Conservation (phyloP, 306 rosid species). For the Boehmeria nivea region DNA sequence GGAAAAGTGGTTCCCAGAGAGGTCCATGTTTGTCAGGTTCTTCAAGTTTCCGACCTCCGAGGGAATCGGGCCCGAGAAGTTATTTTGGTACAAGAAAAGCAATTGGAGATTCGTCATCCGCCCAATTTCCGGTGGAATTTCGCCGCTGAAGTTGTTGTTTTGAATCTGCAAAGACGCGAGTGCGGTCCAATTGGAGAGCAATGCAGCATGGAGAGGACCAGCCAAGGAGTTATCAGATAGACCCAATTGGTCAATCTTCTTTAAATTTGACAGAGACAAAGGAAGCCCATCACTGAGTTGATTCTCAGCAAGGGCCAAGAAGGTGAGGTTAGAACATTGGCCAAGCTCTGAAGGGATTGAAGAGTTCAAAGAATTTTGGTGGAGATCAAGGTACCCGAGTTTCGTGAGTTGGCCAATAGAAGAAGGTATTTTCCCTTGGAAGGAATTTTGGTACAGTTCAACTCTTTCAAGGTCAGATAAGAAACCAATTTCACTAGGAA, state of each 20-base stretch:
- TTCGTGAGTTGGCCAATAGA: slow-evolving; percentile 13
- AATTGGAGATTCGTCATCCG: slow-evolving; percentile 14
- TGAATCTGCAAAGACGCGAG: slow-evolving; percentile 43
- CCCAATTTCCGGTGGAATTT: slow-evolving; percentile 46
- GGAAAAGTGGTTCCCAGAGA: slow-evolving; percentile 9
- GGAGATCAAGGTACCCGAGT: slow-evolving; percentile 28
- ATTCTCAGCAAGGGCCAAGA: slow-evolving; percentile 35
- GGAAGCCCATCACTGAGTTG: slow-evolving; percentile 32
- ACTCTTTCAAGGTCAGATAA: slow-evolving; percentile 29
- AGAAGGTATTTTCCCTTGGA: slow-evolving; percentile 39
- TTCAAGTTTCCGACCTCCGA: slow-evolving; percentile 8
- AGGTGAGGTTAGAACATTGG: slow-evolving; percentile 39
- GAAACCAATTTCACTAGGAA: slow-evolving; percentile 42
- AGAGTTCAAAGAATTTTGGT: slow-evolving; percentile 30
- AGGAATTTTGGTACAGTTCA: slow-evolving; percentile 33
- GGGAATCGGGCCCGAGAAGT: slow-evolving; percentile 13
- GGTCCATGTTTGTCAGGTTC: background rate
- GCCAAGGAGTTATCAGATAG: slow-evolving; percentile 39
- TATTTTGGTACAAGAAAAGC: slow-evolving; percentile 27
- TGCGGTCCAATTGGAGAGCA: slow-evolving; percentile 47
- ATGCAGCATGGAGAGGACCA: slow-evolving; percentile 31
- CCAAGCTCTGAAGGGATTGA: slow-evolving; percentile 56
- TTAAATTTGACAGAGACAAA: slow-evolving; percentile 16
- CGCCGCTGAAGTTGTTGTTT: slow-evolving; percentile 33
- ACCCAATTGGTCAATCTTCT: slow-evolving; percentile 18